Evolutionary conservation across 768 basidiomycete genomes (phyloP).

Genomic region (Polyporus arcularius): DNA sequence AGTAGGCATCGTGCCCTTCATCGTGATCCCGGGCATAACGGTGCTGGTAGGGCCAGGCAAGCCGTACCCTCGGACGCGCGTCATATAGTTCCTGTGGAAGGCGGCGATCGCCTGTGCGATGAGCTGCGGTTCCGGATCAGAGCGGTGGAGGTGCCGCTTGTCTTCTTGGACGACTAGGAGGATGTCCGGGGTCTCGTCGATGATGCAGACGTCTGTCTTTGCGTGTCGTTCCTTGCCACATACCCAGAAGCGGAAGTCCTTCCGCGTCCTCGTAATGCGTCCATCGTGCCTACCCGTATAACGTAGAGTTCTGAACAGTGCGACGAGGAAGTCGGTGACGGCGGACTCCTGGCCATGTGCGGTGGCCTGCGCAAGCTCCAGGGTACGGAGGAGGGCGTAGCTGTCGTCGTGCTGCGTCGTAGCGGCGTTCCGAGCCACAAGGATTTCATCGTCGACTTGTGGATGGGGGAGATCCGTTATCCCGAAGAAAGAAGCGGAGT

Average conservation of each 20-base stretch:
- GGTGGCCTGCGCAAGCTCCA: constrained; percentile 20
- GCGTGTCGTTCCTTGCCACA: constrained; percentile 15
- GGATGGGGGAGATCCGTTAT: background rate
- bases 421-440: background rate
- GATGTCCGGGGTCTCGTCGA: constrained; percentile 4
- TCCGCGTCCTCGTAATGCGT: constrained; percentile 8
- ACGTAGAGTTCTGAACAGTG: constrained; percentile 9
- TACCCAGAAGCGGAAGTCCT: constrained; percentile 5
- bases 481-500: constrained; percentile 10
- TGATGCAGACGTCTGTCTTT: constrained; percentile 18
- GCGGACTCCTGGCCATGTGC: constrained; percentile 15
- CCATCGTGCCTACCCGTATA: background rate
- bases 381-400: constrained; percentile 8
- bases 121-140: constrained; percentile 18
- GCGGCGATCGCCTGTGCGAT: constrained; percentile 9
- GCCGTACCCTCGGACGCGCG: background rate
- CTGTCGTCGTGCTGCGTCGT: constrained; percentile 4
- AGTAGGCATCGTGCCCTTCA: constrained; percentile 26
- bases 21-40: constrained; percentile 24
- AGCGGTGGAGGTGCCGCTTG: constrained; percentile 3
- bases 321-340: constrained; percentile 16
- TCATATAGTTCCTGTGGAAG: constrained; percentile 19
- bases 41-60: constrained; percentile 4
- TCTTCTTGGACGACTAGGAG: constrained; percentile 24
- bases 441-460: constrained; percentile 6